Percentiles rank a stretch among this genome's conserved stretches.
phyloP scores from a whole-genome alignment of 306 rosid species.

The Rosa chinensis region DNA sequence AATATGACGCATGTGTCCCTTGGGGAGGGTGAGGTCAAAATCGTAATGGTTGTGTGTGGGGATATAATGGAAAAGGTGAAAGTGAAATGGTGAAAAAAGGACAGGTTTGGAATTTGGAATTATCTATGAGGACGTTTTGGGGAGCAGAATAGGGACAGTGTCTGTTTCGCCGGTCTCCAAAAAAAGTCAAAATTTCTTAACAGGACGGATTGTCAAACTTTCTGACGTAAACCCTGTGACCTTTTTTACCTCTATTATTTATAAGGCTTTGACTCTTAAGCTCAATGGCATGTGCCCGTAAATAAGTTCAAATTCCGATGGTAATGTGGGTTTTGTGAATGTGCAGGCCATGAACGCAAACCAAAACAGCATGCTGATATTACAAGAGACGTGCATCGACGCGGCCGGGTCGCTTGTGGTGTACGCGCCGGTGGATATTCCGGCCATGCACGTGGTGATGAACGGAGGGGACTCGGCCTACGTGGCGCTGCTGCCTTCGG shows the following conservation, averaged over 20 bases:
- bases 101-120: conserved; percentile 56
- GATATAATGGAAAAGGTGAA: conserved; percentile 6
- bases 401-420: conserved; percentile 88
- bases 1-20: conserved; percentile 35
- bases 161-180: conserved; percentile 38
- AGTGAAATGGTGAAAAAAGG: conserved; percentile 26
- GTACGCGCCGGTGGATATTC: conserved; percentile 96
- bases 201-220: conserved; percentile 37
- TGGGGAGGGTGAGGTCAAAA: conserved; percentile 9
- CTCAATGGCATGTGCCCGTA: conserved; percentile 25
- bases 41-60: conserved; percentile 1
- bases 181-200: conserved; percentile 55
- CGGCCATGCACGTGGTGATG: conserved; percentile 98
- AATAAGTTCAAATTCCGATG: not conserved
- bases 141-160: conserved; percentile 26
- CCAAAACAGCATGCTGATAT: conserved; percentile 92
- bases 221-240: conserved; percentile 24
- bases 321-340: not conserved
- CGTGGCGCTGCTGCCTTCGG: conserved; percentile 83
- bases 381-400: conserved; percentile 92
- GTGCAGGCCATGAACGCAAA: conserved; percentile 72
- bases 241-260: not conserved
- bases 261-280: conserved; percentile 39
- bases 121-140: conserved; percentile 38
- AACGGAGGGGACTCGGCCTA: conserved; percentile 96